Evolutionary conservation across 345 rosid species (phyloP), one percentile per base, ranked within the genome.

Genomic region (Hibiscus tridactylites): DNA sequence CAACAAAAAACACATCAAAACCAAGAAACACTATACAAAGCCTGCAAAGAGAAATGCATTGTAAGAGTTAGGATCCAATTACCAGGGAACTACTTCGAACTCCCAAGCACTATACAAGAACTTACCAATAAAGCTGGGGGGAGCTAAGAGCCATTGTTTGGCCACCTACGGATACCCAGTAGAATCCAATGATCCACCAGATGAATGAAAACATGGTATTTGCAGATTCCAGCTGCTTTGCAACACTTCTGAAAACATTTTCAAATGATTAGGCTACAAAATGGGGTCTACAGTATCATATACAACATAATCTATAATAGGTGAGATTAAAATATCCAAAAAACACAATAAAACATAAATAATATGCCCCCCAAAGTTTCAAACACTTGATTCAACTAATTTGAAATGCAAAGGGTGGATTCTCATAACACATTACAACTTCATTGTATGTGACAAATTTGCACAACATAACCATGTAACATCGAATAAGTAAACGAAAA

Each of bases 121-220:
- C 92, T 71, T 78, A 90, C 99, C 99, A 95, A 83, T 92, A 95
- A 75, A 95, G 91, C 81, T 82, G 92, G 0, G 91, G 94, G 76
- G 94, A 87, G 66, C 65, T 81, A 61, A 42, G 83, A 53, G 92
- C 89, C 83, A 95, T 78, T 49, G 80, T 71, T 80, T 90, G 92
- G 73, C 91, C 94, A 75, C 97, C 96, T 19, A 92, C 91, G 71
- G 99, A 92, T 54, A 95, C 91, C 99, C 99, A 90, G 79, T 90
- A 95, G 83, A 92, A 95, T 44, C 99, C 99, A 80, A 92, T 85
- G 86, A 92, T 92, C 99, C 99, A 95, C 99, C 99, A 95, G 72
- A 95, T 78, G 83, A 95, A 95, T 2, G 99, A 95, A 78, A 95
- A 89, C 92, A 95, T 88, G 15, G 98, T 92, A 76, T 92, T 95